Evolutionary conservation across 768 basidiomycete species (phyloP).

Genomic region (Tulasnella sp.): DNA sequence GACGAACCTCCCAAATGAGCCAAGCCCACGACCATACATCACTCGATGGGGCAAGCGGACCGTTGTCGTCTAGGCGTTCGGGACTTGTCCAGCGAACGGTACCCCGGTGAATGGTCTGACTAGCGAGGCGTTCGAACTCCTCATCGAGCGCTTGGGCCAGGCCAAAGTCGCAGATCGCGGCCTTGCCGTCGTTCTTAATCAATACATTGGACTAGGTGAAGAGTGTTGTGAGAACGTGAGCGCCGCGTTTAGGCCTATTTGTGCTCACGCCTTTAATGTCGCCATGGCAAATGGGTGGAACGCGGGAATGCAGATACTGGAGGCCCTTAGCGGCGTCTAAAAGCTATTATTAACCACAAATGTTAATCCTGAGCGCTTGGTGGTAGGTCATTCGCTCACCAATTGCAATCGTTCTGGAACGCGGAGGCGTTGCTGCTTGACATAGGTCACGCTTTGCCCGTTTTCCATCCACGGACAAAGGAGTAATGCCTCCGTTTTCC

Average conservation of each 20-base stretch:
- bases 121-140: neutral
- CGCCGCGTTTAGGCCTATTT: neutral
- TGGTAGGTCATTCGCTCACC: neutral
- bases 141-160: neutral
- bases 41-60: neutral
- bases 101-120: neutral
- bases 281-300: conserved; percentile 8
- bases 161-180: neutral
- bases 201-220: neutral
- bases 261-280: conserved; percentile 6
- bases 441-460: neutral
- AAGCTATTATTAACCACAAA: neutral
- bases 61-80: neutral
- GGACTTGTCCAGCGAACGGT: neutral
- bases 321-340: neutral
- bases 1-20: neutral
- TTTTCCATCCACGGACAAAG: neutral
- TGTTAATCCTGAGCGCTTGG: neutral
- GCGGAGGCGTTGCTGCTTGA: neutral
- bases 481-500: neutral
- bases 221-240: neutral
- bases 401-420: neutral
- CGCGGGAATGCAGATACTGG: neutral
- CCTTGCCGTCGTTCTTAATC: neutral
- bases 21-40: neutral